Evolutionary conservation across 2,329 filamentous ascomycete species (phyloP).

Genomic region (Exserohilum rostratum): DNA sequence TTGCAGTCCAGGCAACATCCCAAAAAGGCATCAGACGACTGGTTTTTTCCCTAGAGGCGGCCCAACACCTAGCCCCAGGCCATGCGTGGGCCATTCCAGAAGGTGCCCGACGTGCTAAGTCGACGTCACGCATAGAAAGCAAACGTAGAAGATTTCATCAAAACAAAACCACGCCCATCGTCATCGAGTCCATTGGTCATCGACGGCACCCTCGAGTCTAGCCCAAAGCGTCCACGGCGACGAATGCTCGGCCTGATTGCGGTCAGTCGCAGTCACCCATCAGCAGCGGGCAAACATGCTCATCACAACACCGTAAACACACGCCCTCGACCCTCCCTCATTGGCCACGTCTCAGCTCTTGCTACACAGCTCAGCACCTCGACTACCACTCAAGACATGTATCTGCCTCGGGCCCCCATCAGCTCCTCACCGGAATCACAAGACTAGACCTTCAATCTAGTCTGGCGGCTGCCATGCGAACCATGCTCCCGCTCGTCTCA

Average conservation of each 20-base stretch:
- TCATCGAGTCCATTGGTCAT: neutral
- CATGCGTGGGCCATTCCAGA: neutral
- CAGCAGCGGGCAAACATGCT: neutral
- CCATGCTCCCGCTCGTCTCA: constrained; percentile 6
- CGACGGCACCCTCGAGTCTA: too few relatives aligned
- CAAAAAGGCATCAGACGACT: constrained; percentile 1
- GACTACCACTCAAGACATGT: neutral
- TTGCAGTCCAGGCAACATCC: neutral
- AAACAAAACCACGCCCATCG: neutral
- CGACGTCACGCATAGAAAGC: neutral
- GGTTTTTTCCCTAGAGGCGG: neutral
- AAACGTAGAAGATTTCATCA: neutral
- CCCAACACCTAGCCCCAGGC: neutral
- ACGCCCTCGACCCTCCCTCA: neutral
- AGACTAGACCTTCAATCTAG: constrained; percentile 2
- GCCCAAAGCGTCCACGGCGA: neutral
- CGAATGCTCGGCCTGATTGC: neutral
- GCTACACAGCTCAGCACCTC: neutral
- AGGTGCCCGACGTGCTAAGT: neutral
- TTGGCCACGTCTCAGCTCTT: constrained; percentile 2
- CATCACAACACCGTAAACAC: neutral
- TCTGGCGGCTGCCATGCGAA: neutral
- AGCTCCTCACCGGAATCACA: constrained; percentile 14
- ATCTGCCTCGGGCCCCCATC: neutral
- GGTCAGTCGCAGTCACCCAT: neutral